Evolutionary conservation across 306 rosid species (phyloP), one percentile per base, ranked within the genome.

Genomic region (Corylus americana): DNA sequence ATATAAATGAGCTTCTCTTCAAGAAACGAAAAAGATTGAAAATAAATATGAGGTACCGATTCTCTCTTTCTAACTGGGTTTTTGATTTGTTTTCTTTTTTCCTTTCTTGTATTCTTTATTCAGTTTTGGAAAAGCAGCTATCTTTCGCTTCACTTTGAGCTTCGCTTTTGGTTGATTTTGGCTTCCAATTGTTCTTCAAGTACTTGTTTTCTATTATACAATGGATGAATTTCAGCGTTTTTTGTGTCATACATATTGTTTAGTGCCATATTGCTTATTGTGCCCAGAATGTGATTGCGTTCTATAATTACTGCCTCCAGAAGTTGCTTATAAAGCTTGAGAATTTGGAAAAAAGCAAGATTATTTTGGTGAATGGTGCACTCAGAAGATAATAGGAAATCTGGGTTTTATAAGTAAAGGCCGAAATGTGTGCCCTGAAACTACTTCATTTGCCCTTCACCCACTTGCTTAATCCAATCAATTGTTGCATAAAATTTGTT

Each of bases 371-470:
- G 68, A 59, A 73, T 49, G 59, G 31, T 62, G 79, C 31, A 18
- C 39, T 74, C 25, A 37, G n/a, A 67, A 22, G 61, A 49, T 63
- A 7, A 54, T 42, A 55, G 3, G 39, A 42, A 42, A 78, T 25
- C 27, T 78, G 77, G 73, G 77, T 78, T 78, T 66, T 78, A 66
- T 10, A 13, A 69, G 5, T 57, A 72, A 68, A 20, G 53, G 35
- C 7, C 12, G 39, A 7, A 22, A 10, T 62, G 78, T 14, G 57
- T 62, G 68, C 73, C 74, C 53, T 8, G 13, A 49, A 12, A 20
- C 14, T 14, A 51, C 49, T 53, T 37, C 44, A 35, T 61, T 49
- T 61, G n/a, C 77, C 22, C 47, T 51, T 14, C 51, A 17, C 67
- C 49, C 27, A 12, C 7, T 55, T 29, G 67, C 50, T 55, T n/a